These are phyloP conservation scores for Skeletonema costatum DNA, from an alignment of 108 stramenopile genomes.

Conservation along the genomic window DNA sequence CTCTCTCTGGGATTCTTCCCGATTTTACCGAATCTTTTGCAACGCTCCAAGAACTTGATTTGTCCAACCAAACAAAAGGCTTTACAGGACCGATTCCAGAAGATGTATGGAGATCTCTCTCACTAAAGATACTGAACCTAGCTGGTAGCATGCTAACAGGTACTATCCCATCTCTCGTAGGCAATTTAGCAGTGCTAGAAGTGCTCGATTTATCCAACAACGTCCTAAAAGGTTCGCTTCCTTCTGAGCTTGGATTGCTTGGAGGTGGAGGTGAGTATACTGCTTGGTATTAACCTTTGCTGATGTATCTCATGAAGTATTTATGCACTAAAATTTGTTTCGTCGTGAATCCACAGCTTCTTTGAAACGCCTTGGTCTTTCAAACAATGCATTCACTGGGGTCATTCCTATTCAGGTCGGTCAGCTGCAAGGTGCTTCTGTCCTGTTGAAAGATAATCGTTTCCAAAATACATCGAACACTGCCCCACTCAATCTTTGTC, in stretches of 20 bases:
- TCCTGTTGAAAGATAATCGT: too few relatives aligned
- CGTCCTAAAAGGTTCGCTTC: too few relatives aligned
- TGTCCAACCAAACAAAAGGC: slow-evolving; percentile 11
- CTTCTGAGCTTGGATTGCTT: background rate
- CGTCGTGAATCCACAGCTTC: too few relatives aligned
- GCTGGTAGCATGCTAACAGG: background rate
- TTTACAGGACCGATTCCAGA: slow-evolving; percentile 20
- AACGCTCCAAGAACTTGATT: background rate
- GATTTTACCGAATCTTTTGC: slow-evolving; percentile 2
- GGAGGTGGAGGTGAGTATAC: background rate
- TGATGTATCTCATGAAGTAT: too few relatives aligned
- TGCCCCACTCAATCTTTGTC: too few relatives aligned
- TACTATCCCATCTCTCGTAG: background rate
- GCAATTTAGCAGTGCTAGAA: background rate
- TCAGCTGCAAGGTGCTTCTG: background rate
- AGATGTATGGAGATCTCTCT: background rate
- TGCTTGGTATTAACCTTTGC: too few relatives aligned
- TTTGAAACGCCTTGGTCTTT: background rate
- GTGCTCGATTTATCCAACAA: too few relatives aligned
- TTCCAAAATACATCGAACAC: too few relatives aligned
- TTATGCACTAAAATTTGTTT: too few relatives aligned
- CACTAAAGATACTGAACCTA: background rate
- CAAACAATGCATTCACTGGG: background rate
- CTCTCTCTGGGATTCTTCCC: slow-evolving; percentile 21
- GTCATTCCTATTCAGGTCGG: background rate